A percentile compares a stretch with the other conserved stretches of the same genome.
Evolutionary conservation across 169 alveolate genomes (phyloP).

Genomic region (Perkinsus marinus): DNA sequence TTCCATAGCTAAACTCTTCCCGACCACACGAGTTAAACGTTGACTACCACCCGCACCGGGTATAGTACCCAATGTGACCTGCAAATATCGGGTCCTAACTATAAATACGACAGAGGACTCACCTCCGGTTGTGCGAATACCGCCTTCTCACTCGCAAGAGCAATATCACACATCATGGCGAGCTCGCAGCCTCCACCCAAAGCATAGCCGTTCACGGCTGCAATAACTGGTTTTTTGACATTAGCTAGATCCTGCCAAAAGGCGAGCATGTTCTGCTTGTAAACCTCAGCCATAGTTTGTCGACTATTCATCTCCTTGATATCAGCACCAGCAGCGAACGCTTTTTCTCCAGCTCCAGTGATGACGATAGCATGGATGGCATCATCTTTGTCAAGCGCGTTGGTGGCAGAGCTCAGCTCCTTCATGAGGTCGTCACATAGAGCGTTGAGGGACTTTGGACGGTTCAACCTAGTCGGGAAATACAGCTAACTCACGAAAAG

Average conservation of each 20-base stretch:
- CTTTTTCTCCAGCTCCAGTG: constrained; percentile 49
- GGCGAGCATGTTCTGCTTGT: constrained; percentile 25
- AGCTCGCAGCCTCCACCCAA: constrained; percentile 74
- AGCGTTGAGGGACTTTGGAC: constrained; percentile 69
- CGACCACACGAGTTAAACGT: constrained; percentile 49
- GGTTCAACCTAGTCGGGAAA: constrained; percentile 43
- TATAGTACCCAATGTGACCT: constrained; percentile 27
- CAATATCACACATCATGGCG: constrained; percentile 61
- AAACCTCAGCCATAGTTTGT: constrained; percentile 32
- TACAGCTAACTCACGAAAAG: no score
- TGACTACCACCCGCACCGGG: constrained; percentile 66
- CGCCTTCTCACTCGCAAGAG: constrained; percentile 51
- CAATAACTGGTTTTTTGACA: constrained; percentile 52
- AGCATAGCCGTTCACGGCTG: constrained; percentile 60
- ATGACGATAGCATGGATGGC: constrained; percentile 52
- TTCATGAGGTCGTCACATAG: constrained; percentile 51
- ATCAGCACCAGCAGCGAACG: constrained; percentile 69
- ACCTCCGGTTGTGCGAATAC: constrained; percentile 64
- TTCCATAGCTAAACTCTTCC: constrained; percentile 57
- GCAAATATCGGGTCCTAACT: background rate
- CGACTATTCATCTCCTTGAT: constrained; percentile 59
- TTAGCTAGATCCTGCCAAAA: constrained; percentile 40
- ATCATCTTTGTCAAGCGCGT: constrained; percentile 38
- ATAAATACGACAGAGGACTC: background rate
- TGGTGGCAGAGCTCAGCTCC: constrained; percentile 36